phyloP scores from a whole-genome alignment of 805 yeast species.

The Ogataea siamensis region DNA sequence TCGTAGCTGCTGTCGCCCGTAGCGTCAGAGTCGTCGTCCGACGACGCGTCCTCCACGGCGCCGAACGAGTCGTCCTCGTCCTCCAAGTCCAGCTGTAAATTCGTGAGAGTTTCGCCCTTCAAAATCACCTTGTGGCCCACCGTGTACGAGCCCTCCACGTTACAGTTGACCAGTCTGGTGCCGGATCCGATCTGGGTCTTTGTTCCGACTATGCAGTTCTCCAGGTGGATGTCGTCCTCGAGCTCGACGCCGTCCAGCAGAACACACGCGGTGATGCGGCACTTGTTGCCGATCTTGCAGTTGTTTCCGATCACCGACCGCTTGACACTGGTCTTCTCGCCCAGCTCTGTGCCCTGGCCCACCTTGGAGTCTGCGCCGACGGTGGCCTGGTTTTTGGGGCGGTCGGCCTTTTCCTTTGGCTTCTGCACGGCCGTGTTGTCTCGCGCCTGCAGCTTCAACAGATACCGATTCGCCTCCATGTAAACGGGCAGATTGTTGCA shows the following conservation, averaged over 20 bases:
- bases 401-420: slow-evolving; percentile 36
- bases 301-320: slow-evolving; percentile 74
- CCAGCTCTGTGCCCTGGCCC: slow-evolving; percentile 64
- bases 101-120: slow-evolving; percentile 41
- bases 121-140: slow-evolving; percentile 54
- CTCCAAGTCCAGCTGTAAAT: slow-evolving; percentile 34
- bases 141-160: slow-evolving; percentile 75
- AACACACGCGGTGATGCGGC: slow-evolving; percentile 85
- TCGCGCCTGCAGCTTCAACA: slow-evolving; percentile 64
- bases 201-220: slow-evolving; percentile 84
- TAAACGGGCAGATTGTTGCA: slow-evolving; percentile 76
- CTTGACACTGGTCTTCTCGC: slow-evolving; percentile 84
- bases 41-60: slow-evolving; percentile 33
- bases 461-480: slow-evolving; percentile 84
- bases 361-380: slow-evolving; percentile 86
- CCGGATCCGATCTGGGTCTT: slow-evolving; percentile 62
- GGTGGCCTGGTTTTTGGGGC: slow-evolving; percentile 55
- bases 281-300: slow-evolving; percentile 79
- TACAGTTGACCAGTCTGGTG: slow-evolving; percentile 71
- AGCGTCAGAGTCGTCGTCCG: slow-evolving; percentile 46
- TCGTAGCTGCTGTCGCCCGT: slow-evolving; percentile 50
- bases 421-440: slow-evolving; percentile 20
- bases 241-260: slow-evolving; percentile 66
- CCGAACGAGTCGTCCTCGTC: slow-evolving; percentile 20
- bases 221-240: slow-evolving; percentile 75